Evolutionary conservation across 23 red algal species (phyloP).

Genomic region (Agarophyton chilense): DNA sequence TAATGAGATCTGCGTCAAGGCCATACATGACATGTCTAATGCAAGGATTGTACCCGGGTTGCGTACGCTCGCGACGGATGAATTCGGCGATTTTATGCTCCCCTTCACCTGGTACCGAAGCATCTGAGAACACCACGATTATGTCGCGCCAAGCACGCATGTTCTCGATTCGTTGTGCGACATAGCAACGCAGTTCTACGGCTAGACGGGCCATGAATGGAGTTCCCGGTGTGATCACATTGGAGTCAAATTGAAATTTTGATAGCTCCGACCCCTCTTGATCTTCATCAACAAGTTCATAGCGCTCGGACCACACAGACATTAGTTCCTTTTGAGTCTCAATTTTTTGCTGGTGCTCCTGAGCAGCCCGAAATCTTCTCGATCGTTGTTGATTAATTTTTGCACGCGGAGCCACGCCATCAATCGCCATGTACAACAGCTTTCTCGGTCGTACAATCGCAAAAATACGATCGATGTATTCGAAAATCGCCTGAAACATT

Average conservation of each 20-base stretch:
- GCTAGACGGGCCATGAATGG: slow-evolving; percentile 93
- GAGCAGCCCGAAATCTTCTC: slow-evolving; percentile 88
- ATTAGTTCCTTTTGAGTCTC: slow-evolving; percentile 52
- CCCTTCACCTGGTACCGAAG: slow-evolving; percentile 94
- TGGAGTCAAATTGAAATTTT: slow-evolving; percentile 83
- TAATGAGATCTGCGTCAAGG: slow-evolving; percentile 99
- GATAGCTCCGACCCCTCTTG: background rate
- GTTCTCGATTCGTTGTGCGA: slow-evolving; percentile 57
- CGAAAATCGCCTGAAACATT: slow-evolving; percentile 91
- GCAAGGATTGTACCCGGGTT: slow-evolving; percentile 65
- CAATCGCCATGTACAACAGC: slow-evolving; percentile 93
- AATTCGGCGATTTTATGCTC: slow-evolving; percentile 99
- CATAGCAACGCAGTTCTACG: slow-evolving; percentile 63
- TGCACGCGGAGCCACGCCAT: slow-evolving; percentile 96
- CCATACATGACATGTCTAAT: slow-evolving; percentile 96
- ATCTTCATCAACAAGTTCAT: slow-evolving; percentile 19
- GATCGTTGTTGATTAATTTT: slow-evolving; percentile 99
- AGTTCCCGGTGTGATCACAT: slow-evolving; percentile 98
- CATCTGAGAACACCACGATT: slow-evolving; percentile 81
- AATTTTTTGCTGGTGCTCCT: slow-evolving; percentile 75
- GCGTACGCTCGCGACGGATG: slow-evolving; percentile 81
- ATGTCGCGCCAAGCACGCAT: slow-evolving; percentile 59
- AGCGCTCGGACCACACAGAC: slow-evolving; percentile 60
- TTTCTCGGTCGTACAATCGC: slow-evolving; percentile 88
- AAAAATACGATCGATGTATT: slow-evolving; percentile 91